These are phyloP conservation scores for Pythium rishiriense DNA, from an alignment of 352 stramenopile genomes.

Conservation along the genomic window DNA sequence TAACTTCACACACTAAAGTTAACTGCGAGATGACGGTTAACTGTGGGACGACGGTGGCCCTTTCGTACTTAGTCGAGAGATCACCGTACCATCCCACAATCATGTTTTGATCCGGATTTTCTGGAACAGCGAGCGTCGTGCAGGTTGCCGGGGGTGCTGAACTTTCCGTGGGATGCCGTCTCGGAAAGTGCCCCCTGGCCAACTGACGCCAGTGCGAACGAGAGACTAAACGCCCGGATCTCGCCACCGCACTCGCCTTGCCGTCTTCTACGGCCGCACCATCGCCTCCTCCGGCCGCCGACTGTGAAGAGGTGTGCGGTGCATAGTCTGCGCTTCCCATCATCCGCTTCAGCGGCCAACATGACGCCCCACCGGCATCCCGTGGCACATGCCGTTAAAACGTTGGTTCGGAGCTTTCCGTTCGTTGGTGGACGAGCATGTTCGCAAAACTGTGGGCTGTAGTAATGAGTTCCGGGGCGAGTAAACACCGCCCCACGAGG, in stretches of 20 bases:
- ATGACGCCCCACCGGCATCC: too few relatives aligned
- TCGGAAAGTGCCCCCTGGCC: slow-evolving; percentile 4
- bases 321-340: not conserved
- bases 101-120: not conserved
- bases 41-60: not conserved
- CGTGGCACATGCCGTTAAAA: not conserved
- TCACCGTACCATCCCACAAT: not conserved
- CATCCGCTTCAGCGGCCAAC: too few relatives aligned
- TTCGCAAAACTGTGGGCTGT: not conserved
- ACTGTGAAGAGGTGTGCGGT: not conserved
- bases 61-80: slow-evolving; percentile 7
- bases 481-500: not conserved
- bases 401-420: too few relatives aligned
- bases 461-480: not conserved
- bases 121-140: not conserved
- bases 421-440: too few relatives aligned
- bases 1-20: slow-evolving; percentile 1
- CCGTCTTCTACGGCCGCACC: too few relatives aligned
- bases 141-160: not conserved
- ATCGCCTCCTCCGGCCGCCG: too few relatives aligned
- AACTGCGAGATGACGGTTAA: slow-evolving; percentile 1
- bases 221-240: slow-evolving; percentile 13
- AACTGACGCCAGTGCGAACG: slow-evolving; percentile 26
- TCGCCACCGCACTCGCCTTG: not conserved
- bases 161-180: slow-evolving; percentile 17